Base-by-base conservation (phyloP, 805 yeast genomes). In the Candida xyloterini region DNA sequence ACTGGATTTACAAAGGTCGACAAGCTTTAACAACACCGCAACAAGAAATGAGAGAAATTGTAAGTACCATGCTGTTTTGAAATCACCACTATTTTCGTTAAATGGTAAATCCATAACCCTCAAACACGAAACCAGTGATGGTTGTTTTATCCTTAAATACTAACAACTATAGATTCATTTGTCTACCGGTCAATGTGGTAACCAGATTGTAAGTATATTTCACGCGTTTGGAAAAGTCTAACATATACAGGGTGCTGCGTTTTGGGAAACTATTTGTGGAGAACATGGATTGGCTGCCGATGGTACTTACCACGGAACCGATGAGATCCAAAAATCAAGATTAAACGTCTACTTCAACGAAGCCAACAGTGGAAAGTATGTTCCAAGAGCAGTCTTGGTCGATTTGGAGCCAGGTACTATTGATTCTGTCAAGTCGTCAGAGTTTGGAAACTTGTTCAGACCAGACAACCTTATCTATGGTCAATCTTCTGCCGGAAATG, bases 171-270 rank as follows among this genome's bases (percentile, higher is more conserved):
- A 82, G 93, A 87, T 90, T 67, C 97, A 90, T 69, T 78, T 90
- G 67, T 90, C 97, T 44, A 84, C 96, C 43, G 98, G 98, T 68
- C 98, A 90, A 74, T 89, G 97, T 79, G 96, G 97, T 80, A 90
- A 90, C 78, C 98, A 90, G 72, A 88, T 90, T 55, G 87, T 78
- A 70, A 57, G 82, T 76, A 45, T 30, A 18, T 20, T 25, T 11
- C 15, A 32, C 32, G 25, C 27, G 28, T 28, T 22, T 27, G 7
- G 18, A 4, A 22, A 13, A n/a, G 35, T 40, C 52, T 47, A 50
- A 51, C 55, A 27, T 20, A 4, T 23, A 3, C 51, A 76, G 81
- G 95, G 95, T 71, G 90, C 95, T 51, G 95, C 95, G 44, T 86
- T 86, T 61, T 86, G 95, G 95, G 90, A 86, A 69, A 85, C 91